phyloP scores from a whole-genome alignment of 495 filamentous ascomycete species.

The Penicillium manginii region DNA sequence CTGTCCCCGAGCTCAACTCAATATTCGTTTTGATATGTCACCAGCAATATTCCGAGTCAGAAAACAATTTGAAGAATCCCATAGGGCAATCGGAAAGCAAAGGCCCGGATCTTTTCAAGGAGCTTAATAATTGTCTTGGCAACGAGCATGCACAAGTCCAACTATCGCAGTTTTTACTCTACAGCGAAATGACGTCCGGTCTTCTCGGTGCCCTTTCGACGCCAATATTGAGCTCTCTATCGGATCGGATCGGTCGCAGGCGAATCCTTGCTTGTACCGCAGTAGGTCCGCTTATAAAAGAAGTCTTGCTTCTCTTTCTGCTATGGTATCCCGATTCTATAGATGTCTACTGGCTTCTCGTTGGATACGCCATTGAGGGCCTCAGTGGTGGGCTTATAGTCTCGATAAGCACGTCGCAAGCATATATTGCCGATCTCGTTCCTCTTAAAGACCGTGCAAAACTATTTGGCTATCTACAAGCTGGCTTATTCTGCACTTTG shows the following conservation, averaged over 20 bases:
- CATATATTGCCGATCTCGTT: constrained; percentile 11
- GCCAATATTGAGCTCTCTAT: constrained; percentile 10
- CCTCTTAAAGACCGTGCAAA: neutral
- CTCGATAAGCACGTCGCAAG: constrained; percentile 6
- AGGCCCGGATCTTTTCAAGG: too few species aligned
- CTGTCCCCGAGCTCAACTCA: constrained; percentile 14
- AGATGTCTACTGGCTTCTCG: constrained; percentile 3
- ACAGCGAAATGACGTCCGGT: constrained; percentile 9
- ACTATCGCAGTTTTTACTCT: constrained; percentile 9
- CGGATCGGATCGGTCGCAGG: constrained; percentile 10
- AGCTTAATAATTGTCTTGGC: neutral
- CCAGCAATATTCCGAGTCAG: constrained; percentile 4
- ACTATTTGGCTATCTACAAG: constrained; percentile 15
- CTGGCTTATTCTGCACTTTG: neutral
- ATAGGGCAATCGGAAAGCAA: neutral
- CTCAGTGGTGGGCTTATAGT: constrained; percentile 8
- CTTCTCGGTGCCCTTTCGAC: constrained; percentile 13
- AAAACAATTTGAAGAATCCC: neutral
- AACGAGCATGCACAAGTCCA: constrained; percentile 10
- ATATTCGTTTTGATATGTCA: constrained; percentile 15
- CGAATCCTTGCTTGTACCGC: constrained; percentile 2
- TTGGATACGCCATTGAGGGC: constrained; percentile 12
- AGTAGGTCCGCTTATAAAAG: constrained; percentile 1
- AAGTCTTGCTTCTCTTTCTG: neutral
- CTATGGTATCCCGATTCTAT: constrained; percentile 7